Base-by-base conservation (phyloP, 2,329 filamentous ascomycete species). In the Chrysoporthe cubensis region DNA sequence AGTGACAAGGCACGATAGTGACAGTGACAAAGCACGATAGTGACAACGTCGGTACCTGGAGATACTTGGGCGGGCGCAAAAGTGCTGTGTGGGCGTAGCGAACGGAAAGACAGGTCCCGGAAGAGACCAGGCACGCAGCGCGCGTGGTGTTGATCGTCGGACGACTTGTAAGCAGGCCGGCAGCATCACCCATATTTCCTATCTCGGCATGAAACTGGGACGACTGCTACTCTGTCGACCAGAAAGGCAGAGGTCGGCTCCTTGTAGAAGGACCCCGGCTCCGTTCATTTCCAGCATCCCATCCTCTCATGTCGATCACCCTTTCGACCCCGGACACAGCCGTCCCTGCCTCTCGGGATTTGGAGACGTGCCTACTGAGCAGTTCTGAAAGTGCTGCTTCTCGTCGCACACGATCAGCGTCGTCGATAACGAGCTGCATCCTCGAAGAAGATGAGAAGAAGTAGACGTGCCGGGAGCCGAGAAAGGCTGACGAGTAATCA, bases 41-140 rank as follows among this genome's bases (percentile, higher is more conserved):
- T 61, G 58, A 61, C 58, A 61, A 46, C 58, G 43, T 18, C 42
- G 58, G 42, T 7, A 61, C 58, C 14, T 61, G 14, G n/a, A 61
- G 43, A 46, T 21, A 61, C 58, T 37, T 48, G 63, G 58, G 11
- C 34, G 32, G 52, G 59, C 66, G 64, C 64, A 46, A 42, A 61
- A 18, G 14, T 48, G 42, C 16, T 44, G 42, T 61, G 26, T 48
- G 34, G 42, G 43, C 43, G 42, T 61, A 34, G 58, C 58, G 26
- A 37, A 48, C 42, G 43, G 14, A 34, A 46, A 4, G 16, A 61
- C 3, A n/a, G 42, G 14, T 7, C 34, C 2, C 34, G 21, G 57
- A 32, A 1, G 14, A 48, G n/a, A 34, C 32, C 52, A 21, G 34
- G 9, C 52, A 8, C 26, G 26, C 52, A 40, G 34, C 34, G 52